Percentiles rank a stretch among this genome's conserved stretches.
These are phyloP conservation scores for Hyaloperonospora arabidopsidis DNA, from an alignment of 352 stramenopile genomes.

Conservation along the genomic window DNA sequence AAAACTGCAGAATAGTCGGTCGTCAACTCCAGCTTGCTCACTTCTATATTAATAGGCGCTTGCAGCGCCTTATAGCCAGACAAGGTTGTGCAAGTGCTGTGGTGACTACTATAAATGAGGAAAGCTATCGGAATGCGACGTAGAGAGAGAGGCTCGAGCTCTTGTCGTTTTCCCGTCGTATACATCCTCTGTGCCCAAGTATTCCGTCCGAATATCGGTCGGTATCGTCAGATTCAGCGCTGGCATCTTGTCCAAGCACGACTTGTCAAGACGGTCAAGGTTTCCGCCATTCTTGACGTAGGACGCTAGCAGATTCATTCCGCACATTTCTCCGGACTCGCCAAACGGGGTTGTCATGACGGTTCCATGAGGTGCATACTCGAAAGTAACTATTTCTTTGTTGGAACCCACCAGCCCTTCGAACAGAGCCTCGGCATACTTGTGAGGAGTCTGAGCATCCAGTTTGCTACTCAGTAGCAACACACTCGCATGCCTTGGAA, in stretches of 20 bases:
- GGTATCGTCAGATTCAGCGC: conserved; percentile 21
- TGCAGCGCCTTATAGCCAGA: too few species aligned
- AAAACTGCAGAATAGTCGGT: too few species aligned
- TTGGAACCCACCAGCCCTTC: conserved; percentile 19
- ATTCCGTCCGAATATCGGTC: neutral
- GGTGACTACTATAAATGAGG: too few species aligned
- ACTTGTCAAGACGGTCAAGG: conserved; percentile 13
- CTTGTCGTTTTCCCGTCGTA: neutral
- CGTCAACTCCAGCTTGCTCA: too few species aligned
- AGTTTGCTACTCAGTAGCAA: conserved; percentile 36
- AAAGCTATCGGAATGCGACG: too few species aligned
- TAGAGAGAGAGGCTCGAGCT: too few species aligned
- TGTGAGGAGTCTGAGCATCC: conserved; percentile 35
- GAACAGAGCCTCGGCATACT: conserved; percentile 30
- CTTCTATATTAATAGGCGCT: too few species aligned
- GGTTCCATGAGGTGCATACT: conserved; percentile 9
- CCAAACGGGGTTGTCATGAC: neutral
- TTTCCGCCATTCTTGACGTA: conserved; percentile 29
- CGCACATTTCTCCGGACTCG: conserved; percentile 18
- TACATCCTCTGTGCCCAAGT: neutral
- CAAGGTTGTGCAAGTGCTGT: too few species aligned
- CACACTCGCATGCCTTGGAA: conserved; percentile 29
- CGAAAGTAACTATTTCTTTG: conserved; percentile 38
- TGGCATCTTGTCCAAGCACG: conserved; percentile 28
- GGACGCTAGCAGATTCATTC: conserved; percentile 32